Conservation (phyloP, 768 basidiomycete species). For the Coprinellus micaceus region DNA sequence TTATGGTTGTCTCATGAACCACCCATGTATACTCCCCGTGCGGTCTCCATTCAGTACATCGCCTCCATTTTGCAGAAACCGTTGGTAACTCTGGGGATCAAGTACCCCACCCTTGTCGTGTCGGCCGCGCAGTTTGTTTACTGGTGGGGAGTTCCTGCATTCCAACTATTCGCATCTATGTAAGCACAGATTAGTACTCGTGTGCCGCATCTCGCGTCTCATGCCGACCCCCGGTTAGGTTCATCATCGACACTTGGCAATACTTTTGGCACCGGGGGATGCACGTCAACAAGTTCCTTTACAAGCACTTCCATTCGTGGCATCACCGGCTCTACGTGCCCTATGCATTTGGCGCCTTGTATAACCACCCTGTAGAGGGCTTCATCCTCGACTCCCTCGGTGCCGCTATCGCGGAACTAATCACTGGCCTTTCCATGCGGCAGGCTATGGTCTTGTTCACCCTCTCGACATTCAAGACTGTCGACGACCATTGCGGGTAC, state of each 20-base stretch:
- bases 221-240: slow-evolving; percentile 45
- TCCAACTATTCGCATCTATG: slow-evolving; percentile 79
- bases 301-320: slow-evolving; percentile 87
- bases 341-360: slow-evolving; percentile 93
- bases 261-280: slow-evolving; percentile 92
- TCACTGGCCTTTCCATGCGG: slow-evolving; percentile 67
- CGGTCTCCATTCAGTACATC: slow-evolving; percentile 39
- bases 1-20: slow-evolving; percentile 56
- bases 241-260: slow-evolving; percentile 96
- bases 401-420: slow-evolving; percentile 67
- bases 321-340: slow-evolving; percentile 97
- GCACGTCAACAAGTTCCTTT: slow-evolving; percentile 89
- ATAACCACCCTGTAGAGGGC: slow-evolving; percentile 96
- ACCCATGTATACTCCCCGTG: slow-evolving; percentile 33
- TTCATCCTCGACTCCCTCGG: slow-evolving; percentile 86
- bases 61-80: slow-evolving; percentile 37
- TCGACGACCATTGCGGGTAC: slow-evolving; percentile 95
- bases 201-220: not conserved
- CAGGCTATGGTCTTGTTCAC: slow-evolving; percentile 83
- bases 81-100: slow-evolving; percentile 16
- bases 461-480: slow-evolving; percentile 85
- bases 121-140: slow-evolving; percentile 61
- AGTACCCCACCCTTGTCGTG: slow-evolving; percentile 23
- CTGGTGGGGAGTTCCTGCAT: slow-evolving; percentile 87
- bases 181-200: slow-evolving; percentile 52